Conservation (phyloP, 805 yeast genomes). For the Candida schatavii region DNA sequence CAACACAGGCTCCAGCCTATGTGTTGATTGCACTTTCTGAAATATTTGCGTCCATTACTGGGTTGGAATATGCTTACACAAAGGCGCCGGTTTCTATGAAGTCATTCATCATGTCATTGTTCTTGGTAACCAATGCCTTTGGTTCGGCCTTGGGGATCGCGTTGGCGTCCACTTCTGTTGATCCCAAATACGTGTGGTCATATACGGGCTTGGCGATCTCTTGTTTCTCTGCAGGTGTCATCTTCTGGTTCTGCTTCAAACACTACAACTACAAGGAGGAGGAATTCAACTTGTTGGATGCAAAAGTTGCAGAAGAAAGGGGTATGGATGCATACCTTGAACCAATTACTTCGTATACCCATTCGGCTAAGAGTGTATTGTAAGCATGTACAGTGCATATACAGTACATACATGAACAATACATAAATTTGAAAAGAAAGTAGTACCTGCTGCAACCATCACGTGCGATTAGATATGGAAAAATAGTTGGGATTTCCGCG, state of each 20-base stretch:
- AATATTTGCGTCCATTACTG: conserved; percentile 76
- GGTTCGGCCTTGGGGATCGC: conserved; percentile 79
- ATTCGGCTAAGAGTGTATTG: conserved; percentile 17
- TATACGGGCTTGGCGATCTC: conserved; percentile 61
- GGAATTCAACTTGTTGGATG: conserved; percentile 42
- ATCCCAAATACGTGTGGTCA: conserved; percentile 71
- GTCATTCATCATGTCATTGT: conserved; percentile 62
- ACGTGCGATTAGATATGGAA: no score
- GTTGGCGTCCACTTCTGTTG: conserved; percentile 58
- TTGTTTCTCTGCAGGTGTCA: conserved; percentile 54
- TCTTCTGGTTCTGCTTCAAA: conserved; percentile 60
- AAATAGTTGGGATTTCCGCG: no score
- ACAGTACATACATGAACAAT: no score
- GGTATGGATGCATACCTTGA: conserved; percentile 11
- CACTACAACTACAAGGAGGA: conserved; percentile 56
- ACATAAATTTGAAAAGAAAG: no score
- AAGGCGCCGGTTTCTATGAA: conserved; percentile 73
- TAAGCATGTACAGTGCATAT: no score
- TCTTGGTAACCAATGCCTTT: conserved; percentile 66
- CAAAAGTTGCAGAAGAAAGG: conserved; percentile 34
- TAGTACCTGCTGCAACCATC: no score
- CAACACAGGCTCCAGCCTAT: conserved; percentile 68
- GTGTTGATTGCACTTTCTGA: conserved; percentile 71
- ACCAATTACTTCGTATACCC: conserved; percentile 17
- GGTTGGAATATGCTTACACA: conserved; percentile 79